Evolutionary conservation across 2,329 filamentous ascomycete genomes (phyloP).

Genomic region (Hymenoscyphus infarciens): DNA sequence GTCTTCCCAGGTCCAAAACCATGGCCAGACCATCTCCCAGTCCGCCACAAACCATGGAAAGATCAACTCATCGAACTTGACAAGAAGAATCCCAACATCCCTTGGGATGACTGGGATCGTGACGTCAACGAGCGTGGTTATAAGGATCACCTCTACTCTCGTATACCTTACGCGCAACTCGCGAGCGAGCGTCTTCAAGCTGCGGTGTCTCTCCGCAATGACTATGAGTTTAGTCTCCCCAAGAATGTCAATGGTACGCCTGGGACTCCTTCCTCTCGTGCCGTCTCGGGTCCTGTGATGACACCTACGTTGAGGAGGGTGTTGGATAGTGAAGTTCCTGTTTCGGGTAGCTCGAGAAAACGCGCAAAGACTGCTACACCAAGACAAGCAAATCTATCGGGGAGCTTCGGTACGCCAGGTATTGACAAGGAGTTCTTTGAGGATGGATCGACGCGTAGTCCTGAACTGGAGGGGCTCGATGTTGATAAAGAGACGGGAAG

Average conservation of each 20-base stretch:
- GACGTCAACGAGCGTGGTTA: background rate
- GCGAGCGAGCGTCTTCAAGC: constrained; percentile 8
- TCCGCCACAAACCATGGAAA: background rate
- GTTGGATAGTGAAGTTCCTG: background rate
- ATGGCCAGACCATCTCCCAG: constrained; percentile 1
- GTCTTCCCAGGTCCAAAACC: background rate
- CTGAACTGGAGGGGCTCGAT: constrained; percentile 1
- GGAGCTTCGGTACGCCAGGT: background rate
- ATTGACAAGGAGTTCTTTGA: background rate
- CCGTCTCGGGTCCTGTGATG: background rate
- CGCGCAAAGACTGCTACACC: background rate
- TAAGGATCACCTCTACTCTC: background rate
- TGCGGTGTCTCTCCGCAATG: background rate
- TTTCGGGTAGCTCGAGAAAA: background rate
- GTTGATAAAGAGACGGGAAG: constrained; percentile 28
- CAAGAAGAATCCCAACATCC: background rate
- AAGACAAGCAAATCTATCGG: background rate
- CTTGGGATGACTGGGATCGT: background rate
- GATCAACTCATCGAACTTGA: background rate
- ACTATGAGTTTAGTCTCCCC: constrained; percentile 3
- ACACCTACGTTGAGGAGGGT: background rate
- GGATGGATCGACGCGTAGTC: background rate
- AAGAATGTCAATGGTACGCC: background rate
- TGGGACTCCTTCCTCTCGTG: background rate
- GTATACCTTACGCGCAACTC: background rate